A percentile compares a stretch with the other conserved stretches of the same genome.
These are phyloP conservation scores for Colletotrichum sp. DNA, from an alignment of 2,329 filamentous ascomycete species.

Conservation along the genomic window DNA sequence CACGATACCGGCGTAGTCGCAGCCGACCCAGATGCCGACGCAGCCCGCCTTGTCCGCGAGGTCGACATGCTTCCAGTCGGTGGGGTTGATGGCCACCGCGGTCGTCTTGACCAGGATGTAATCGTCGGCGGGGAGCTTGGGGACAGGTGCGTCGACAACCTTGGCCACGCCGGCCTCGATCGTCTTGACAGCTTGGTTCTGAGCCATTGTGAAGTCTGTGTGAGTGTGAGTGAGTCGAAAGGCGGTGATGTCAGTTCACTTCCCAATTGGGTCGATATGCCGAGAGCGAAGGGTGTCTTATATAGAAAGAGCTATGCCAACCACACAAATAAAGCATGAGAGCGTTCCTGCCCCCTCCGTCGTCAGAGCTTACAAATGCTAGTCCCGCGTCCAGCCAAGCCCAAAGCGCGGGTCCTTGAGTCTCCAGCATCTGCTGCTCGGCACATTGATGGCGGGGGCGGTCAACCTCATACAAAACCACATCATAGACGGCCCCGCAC, in stretches of 20 bases:
- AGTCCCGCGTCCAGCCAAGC: background rate
- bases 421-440: background rate
- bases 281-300: background rate
- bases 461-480: background rate
- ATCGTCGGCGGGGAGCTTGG: constrained; percentile 26
- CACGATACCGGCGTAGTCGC: constrained; percentile 53
- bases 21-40: constrained; percentile 36
- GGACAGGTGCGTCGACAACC: constrained; percentile 30
- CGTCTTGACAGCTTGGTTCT: constrained; percentile 22
- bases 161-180: constrained; percentile 26
- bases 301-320: background rate
- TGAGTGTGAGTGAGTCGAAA: background rate
- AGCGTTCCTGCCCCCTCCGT: background rate
- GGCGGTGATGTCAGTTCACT: background rate
- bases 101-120: constrained; percentile 37
- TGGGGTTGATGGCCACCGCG: constrained; percentile 41
- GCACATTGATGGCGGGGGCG: background rate
- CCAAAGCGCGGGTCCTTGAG: background rate
- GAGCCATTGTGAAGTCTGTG: constrained; percentile 5
- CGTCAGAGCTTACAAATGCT: constrained; percentile 20
- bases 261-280: background rate
- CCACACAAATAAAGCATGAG: background rate
- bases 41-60: constrained; percentile 20
- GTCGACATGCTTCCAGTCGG: constrained; percentile 39
- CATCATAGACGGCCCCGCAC: background rate